Base-by-base conservation (phyloP, 768 basidiomycete genomes). In the Cystofilobasidium macerans region DNA sequence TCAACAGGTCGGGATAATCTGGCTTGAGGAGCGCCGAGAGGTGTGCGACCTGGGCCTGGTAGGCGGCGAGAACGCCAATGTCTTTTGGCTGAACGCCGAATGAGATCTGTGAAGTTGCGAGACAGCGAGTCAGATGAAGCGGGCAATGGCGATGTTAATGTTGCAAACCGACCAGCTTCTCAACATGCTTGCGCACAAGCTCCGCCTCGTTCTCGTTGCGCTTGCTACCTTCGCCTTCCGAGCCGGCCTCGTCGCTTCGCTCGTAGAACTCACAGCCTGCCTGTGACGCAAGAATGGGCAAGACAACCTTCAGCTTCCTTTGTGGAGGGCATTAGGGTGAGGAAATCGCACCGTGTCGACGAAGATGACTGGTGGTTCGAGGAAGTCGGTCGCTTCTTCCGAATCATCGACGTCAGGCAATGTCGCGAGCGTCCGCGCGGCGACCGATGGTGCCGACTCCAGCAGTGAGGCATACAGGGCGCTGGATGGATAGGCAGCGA, bases 131-230 rank as follows among this genome's bases (percentile, higher is more conserved):
- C n/a, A n/a, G n/a, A n/a, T n/a, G n/a, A n/a, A n/a, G n/a, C n/a
- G n/a, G n/a, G n/a, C n/a, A n/a, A n/a, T n/a, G n/a, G n/a, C n/a
- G n/a, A n/a, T n/a, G n/a, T 5, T 22, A 36, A 13, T 20, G 18
- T 26, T 1, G 58, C 33, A 53, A 0, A 72, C 82, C 67, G 68
- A 92, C 91, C 75, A 98, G 76, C 71, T 82, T 85, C 48, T 86
- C 82, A 0, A 89, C 84, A 86, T 90, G 93, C 64, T 81, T 81
- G 72, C 83, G 84, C 1, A 93, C 92, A 13, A 95, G 82, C 14
- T 81, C 84, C 0, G 86, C 91, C 72, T 99, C 95, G 72, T 99
- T 98, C 77, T 94, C 93, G 71, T 99, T 99, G 70, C 84, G 86
- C 69, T 86, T 82, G 69, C 89, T 93, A 0, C 91, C 92, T 71